Evolutionary conservation across 257 asterid species (phyloP).

Genomic region (Henckelia pumila): DNA sequence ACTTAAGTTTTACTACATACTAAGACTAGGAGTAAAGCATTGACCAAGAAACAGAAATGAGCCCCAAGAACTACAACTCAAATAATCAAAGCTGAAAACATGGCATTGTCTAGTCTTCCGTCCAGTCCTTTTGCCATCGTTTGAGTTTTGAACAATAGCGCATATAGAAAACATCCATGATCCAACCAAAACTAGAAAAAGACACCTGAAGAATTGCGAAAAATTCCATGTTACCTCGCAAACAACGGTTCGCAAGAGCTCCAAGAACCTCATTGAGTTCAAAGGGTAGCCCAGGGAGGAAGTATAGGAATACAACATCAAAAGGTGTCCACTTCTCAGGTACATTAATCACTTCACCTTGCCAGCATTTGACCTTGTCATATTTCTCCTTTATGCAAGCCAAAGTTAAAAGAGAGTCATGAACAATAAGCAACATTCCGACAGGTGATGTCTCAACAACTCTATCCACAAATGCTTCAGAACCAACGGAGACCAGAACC

Average conservation of each 20-base stretch:
- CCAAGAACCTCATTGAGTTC: slow-evolving; percentile 58
- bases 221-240: slow-evolving; percentile 51
- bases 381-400: slow-evolving; percentile 77
- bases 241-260: slow-evolving; percentile 56
- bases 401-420: slow-evolving; percentile 60
- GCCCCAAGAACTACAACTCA: not conserved
- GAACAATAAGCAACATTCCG: slow-evolving; percentile 62
- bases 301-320: slow-evolving; percentile 69
- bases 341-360: slow-evolving; percentile 64
- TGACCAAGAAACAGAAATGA: not conserved
- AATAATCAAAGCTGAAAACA: not conserved
- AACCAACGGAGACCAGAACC: slow-evolving; percentile 67
- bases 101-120: not conserved
- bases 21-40: not conserved
- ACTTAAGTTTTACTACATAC: not conserved
- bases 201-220: not conserved
- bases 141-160: not conserved
- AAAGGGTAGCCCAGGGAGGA: slow-evolving; percentile 75
- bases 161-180: not conserved
- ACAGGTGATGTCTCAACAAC: slow-evolving; percentile 47
- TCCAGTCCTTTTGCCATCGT: not conserved
- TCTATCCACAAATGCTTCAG: slow-evolving; percentile 77
- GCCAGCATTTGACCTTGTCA: slow-evolving; percentile 86
- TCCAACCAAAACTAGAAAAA: not conserved
- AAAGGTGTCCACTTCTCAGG: slow-evolving; percentile 76